Percentiles rank a stretch among this genome's conserved stretches.
Conservation (phyloP, 805 yeast genomes). For the Ogataea salicorniae region DNA sequence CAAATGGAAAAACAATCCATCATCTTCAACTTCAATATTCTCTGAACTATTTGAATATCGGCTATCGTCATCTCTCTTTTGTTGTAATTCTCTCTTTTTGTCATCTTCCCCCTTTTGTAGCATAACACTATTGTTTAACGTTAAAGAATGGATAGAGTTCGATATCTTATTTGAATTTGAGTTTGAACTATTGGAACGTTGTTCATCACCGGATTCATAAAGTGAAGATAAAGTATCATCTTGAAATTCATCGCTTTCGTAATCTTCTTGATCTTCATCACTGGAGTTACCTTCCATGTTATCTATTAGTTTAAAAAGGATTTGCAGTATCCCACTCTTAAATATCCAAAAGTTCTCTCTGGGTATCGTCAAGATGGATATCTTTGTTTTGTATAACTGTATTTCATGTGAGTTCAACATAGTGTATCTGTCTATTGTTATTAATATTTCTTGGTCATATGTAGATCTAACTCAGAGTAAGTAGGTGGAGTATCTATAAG, state of each 20-base stretch:
- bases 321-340: conserved; percentile 43
- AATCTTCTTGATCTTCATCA: conserved; percentile 11
- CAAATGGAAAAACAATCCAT: conserved; percentile 49
- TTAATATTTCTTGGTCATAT: not conserved
- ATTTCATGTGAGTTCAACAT: conserved; percentile 30
- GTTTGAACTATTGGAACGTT: not conserved
- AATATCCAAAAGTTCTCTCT: conserved; percentile 50
- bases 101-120: conserved; percentile 7
- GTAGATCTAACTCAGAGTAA: no score
- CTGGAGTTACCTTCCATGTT: conserved; percentile 18
- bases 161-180: conserved; percentile 5
- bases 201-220: conserved; percentile 8
- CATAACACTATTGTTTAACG: conserved; percentile 6
- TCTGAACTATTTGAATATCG: not conserved
- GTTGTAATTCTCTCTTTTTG: no score
- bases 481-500: no score
- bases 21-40: conserved; percentile 27
- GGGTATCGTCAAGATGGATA: conserved; percentile 50
- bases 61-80: no score
- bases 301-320: conserved; percentile 36
- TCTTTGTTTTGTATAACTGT: conserved; percentile 39
- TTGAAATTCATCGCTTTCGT: not conserved
- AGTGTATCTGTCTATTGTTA: not conserved
- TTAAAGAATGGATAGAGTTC: conserved; percentile 13
- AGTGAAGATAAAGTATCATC: conserved; percentile 1